Percentiles rank a stretch among this genome's conserved stretches.
Conservation (phyloP, 257 asterid species). For the Craterostigma plantagineum region DNA sequence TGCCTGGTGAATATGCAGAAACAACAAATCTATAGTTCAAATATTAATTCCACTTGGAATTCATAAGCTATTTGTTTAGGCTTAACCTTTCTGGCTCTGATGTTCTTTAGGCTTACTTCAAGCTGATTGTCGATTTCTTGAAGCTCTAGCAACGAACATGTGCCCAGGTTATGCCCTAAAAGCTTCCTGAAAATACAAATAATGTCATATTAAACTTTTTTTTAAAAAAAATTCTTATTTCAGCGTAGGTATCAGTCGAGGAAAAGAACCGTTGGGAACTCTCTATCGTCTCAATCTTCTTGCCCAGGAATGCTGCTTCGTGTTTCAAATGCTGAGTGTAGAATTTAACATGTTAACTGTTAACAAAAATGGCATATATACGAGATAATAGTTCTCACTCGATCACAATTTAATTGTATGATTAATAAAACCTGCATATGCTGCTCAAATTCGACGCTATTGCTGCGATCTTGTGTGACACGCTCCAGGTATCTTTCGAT, state of each 20-base stretch:
- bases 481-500: constrained; percentile 29
- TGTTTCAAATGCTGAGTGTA: constrained; percentile 32
- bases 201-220: background rate
- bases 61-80: too few species aligned
- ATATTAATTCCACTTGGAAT: too few species aligned
- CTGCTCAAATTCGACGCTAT: constrained; percentile 11
- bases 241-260: background rate
- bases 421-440: constrained; percentile 21
- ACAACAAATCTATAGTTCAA: background rate
- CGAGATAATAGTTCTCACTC: too few species aligned
- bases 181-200: constrained; percentile 26
- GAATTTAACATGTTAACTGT: constrained; percentile 1
- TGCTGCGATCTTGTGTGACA: constrained; percentile 14
- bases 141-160: constrained; percentile 41
- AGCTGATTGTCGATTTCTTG: constrained; percentile 42
- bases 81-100: constrained; percentile 42
- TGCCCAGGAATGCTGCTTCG: constrained; percentile 30
- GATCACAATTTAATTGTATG: too few species aligned
- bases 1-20: constrained; percentile 13
- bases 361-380: too few species aligned
- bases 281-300: constrained; percentile 48
- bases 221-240: background rate
- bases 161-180: constrained; percentile 41
- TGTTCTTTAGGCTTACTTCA: constrained; percentile 33
- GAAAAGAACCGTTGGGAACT: constrained; percentile 32